phyloP scores from a whole-genome alignment of 23 red algal genomes.

The Gracilaria domingensis region DNA sequence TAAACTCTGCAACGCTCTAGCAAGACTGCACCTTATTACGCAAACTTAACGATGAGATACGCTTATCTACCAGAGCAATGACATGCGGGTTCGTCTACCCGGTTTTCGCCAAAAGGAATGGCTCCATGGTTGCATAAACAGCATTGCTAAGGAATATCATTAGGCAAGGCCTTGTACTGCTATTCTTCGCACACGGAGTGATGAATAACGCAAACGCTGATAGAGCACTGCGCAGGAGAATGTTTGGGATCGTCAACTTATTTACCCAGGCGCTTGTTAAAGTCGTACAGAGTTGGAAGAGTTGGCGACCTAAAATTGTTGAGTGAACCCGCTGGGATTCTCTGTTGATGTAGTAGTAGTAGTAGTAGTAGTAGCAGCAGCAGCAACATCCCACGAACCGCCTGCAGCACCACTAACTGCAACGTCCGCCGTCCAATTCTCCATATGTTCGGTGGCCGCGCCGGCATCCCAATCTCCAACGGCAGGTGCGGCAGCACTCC shows the following conservation, averaged over 20 bases:
- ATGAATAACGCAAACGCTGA: too few relatives aligned
- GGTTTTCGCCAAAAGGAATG: too few relatives aligned
- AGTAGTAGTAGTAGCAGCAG: neutral
- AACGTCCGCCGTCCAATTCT: constrained; percentile 51
- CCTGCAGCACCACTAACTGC: neutral
- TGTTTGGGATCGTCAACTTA: constrained; percentile 22
- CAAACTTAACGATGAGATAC: too few relatives aligned
- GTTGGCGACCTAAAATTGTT: constrained; percentile 50
- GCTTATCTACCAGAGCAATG: too few relatives aligned
- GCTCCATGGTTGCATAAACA: too few relatives aligned
- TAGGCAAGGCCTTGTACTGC: too few relatives aligned
- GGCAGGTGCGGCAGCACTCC: constrained; percentile 37
- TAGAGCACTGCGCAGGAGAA: neutral
- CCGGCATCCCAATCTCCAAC: constrained; percentile 44
- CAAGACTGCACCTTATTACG: too few relatives aligned
- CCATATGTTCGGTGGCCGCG: constrained; percentile 33
- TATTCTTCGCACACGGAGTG: too few relatives aligned
- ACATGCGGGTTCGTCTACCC: too few relatives aligned
- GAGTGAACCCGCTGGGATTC: constrained; percentile 20
- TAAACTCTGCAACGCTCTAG: too few relatives aligned
- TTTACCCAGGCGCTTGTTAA: constrained; percentile 20
- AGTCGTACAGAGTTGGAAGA: constrained; percentile 3
- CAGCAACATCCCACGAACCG: constrained; percentile 45
- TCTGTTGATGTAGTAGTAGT: neutral
- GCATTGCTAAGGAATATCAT: too few relatives aligned